These are phyloP conservation scores for Debaryomyces castellii DNA, from an alignment of 805 yeast species.

Conservation along the genomic window DNA sequence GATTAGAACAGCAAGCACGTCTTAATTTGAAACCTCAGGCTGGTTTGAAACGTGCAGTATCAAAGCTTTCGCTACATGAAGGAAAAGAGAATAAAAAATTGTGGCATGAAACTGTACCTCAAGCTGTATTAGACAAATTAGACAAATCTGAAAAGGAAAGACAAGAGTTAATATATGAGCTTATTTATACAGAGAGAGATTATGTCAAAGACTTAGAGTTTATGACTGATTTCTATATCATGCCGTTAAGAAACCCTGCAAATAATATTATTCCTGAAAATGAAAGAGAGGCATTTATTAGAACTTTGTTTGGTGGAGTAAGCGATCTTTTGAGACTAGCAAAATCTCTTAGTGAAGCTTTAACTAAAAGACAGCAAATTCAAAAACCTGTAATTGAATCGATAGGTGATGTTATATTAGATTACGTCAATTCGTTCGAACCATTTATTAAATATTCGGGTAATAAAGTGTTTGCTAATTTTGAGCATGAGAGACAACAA, in stretches of 20 bases:
- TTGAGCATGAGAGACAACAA: slow-evolving; percentile 92
- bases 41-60: slow-evolving; percentile 74
- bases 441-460: slow-evolving; percentile 94
- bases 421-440: slow-evolving; percentile 81
- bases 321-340: slow-evolving; percentile 84
- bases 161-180: slow-evolving; percentile 93
- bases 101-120: slow-evolving; percentile 92
- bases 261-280: slow-evolving; percentile 79
- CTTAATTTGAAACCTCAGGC: slow-evolving; percentile 86
- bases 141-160: slow-evolving; percentile 86
- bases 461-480: slow-evolving; percentile 90
- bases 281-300: slow-evolving; percentile 86
- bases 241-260: slow-evolving; percentile 77
- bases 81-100: slow-evolving; percentile 74
- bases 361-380: slow-evolving; percentile 79
- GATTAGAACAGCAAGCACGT: slow-evolving; percentile 94
- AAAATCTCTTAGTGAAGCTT: slow-evolving; percentile 81
- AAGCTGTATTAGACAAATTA: slow-evolving; percentile 70
- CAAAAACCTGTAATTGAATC: slow-evolving; percentile 80
- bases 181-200: slow-evolving; percentile 89
- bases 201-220: slow-evolving; percentile 94
- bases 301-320: slow-evolving; percentile 89
- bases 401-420: slow-evolving; percentile 84
- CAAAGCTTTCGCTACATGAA: slow-evolving; percentile 65
- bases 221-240: slow-evolving; percentile 88